phyloP scores from a whole-genome alignment of 345 rosid genomes.

The Pistacia vera region DNA sequence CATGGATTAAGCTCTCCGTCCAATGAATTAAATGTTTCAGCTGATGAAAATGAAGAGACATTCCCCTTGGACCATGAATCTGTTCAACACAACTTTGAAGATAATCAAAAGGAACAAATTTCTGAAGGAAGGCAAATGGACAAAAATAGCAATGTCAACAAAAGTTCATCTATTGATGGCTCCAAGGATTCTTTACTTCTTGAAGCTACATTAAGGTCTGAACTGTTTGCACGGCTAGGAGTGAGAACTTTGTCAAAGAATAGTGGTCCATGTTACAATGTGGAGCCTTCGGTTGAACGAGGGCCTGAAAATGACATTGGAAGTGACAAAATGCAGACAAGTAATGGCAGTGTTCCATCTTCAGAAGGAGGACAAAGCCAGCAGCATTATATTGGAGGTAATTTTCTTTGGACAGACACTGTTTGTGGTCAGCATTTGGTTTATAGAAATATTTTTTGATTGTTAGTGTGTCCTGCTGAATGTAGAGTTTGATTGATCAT shows the following conservation, averaged over 20 bases:
- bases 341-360: conserved; percentile 46
- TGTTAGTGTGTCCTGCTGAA: too few species aligned
- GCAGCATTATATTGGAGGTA: conserved; percentile 54
- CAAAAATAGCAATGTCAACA: conserved; percentile 17
- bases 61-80: conserved; percentile 53
- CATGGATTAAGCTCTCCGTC: conserved; percentile 56
- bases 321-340: conserved; percentile 65
- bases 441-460: background rate
- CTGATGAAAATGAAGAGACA: conserved; percentile 63
- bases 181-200: conserved; percentile 60
- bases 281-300: conserved; percentile 47
- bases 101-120: conserved; percentile 33
- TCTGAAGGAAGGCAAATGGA: conserved; percentile 34
- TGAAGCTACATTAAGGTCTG: conserved; percentile 86
- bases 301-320: conserved; percentile 54
- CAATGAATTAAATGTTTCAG: conserved; percentile 50
- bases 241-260: conserved; percentile 47
- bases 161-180: conserved; percentile 27
- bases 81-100: conserved; percentile 36
- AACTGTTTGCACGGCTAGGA: conserved; percentile 71
- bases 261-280: conserved; percentile 38
- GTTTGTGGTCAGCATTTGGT: conserved; percentile 1
- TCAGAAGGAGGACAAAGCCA: conserved; percentile 45
- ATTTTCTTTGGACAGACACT: conserved; percentile 13
- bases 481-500: too few species aligned